Percentiles rank a stretch among this genome's conserved stretches.
Evolutionary conservation across 225 moss, liverwort and hornwort genomes (phyloP).

Genomic region (Marchantia polymorpha): DNA sequence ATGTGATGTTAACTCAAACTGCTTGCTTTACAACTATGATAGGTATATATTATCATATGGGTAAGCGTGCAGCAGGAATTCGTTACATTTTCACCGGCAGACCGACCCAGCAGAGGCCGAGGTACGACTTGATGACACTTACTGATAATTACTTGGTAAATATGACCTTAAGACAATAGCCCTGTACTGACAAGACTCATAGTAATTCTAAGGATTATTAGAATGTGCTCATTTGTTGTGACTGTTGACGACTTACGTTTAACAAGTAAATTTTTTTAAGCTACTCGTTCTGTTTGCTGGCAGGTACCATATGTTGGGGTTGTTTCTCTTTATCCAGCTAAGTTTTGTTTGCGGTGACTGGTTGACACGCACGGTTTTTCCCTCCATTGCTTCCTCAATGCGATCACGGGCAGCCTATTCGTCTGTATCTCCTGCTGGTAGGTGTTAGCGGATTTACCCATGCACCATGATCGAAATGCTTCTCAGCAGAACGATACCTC

Average conservation of each 20-base stretch:
- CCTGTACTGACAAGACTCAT: too few relatives aligned
- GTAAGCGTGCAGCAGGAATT: slow-evolving; percentile 85
- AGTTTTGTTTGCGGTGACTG: slow-evolving; percentile 94
- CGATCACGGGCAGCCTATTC: slow-evolving; percentile 56
- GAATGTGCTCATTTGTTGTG: too few relatives aligned
- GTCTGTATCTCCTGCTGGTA: slow-evolving; percentile 59
- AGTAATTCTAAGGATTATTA: too few relatives aligned
- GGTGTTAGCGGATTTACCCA: background rate
- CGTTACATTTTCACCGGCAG: slow-evolving; percentile 90
- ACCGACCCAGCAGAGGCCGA: slow-evolving; percentile 86
- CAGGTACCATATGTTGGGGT: slow-evolving; percentile 99
- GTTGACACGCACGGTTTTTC: slow-evolving; percentile 79
- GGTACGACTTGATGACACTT: slow-evolving; percentile 36
- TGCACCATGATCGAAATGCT: background rate
- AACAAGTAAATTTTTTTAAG: too few relatives aligned
- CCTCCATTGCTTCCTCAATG: slow-evolving; percentile 73
- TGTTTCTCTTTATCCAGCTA: slow-evolving; percentile 92
- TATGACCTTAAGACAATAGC: too few relatives aligned
- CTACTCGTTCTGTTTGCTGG: slow-evolving; percentile 9
- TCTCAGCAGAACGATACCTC: too few relatives aligned
- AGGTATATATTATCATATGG: slow-evolving; percentile 93
- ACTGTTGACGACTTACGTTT: too few relatives aligned
- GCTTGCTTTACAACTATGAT: slow-evolving; percentile 12
- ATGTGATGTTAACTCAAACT: background rate
- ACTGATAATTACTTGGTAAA: too few relatives aligned